These are phyloP conservation scores for Umbelopsis vinacea DNA, from an alignment of 192 early-diverging fungal genomes.

Conservation along the genomic window DNA sequence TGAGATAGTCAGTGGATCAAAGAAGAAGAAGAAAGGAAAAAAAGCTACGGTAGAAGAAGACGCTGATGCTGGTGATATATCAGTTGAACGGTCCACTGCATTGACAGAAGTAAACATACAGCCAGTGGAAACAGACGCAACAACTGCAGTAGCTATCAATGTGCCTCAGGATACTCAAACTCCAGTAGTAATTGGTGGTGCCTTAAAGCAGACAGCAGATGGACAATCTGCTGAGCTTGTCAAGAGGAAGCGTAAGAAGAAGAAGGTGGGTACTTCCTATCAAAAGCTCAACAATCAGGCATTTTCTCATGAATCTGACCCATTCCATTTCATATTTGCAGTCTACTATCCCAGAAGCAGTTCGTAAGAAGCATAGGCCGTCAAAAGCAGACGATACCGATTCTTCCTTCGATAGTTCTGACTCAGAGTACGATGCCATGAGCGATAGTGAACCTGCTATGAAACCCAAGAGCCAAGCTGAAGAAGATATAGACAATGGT, in stretches of 20 bases:
- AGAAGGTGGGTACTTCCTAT: slow-evolving; percentile 38
- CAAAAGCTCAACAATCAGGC: not conserved
- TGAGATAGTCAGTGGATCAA: slow-evolving; percentile 23
- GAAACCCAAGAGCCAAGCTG: slow-evolving; percentile 37
- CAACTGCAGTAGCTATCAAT: not conserved
- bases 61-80: slow-evolving; percentile 21
- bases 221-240: slow-evolving; percentile 46
- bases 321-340: not conserved
- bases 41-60: not conserved
- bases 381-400: slow-evolving; percentile 45
- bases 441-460: slow-evolving; percentile 23
- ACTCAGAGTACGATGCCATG: slow-evolving; percentile 59
- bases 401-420: slow-evolving; percentile 77
- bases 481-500: slow-evolving; percentile 32
- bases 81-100: not conserved
- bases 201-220: slow-evolving; percentile 43
- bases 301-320: not conserved
- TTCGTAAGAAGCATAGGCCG: slow-evolving; percentile 34
- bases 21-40: slow-evolving; percentile 19
- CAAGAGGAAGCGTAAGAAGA: slow-evolving; percentile 56
- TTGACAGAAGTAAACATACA: slow-evolving; percentile 18
- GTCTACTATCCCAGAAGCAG: slow-evolving; percentile 43
- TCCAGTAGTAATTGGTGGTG: slow-evolving; percentile 49
- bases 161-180: slow-evolving; percentile 8
- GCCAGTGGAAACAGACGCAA: slow-evolving; percentile 6